Evolutionary conservation across 176 grass and related monocot species (phyloP).

Genomic region (Rhynchospora tenuis): DNA sequence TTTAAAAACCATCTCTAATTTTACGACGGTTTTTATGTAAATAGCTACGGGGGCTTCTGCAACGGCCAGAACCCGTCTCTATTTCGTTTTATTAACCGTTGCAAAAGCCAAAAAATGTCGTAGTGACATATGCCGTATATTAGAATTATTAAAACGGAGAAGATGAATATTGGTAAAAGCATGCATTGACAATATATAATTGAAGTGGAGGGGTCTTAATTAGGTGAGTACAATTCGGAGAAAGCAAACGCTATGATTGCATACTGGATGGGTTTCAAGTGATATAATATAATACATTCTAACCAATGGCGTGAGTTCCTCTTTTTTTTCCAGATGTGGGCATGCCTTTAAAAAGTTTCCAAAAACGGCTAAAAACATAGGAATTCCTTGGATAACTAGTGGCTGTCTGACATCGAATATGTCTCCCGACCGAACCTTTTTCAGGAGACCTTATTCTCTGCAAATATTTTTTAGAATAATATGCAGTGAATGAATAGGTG

Average conservation of each 20-base stretch:
- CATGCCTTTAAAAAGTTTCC: slow-evolving; percentile 1
- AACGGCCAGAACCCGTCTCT: no score
- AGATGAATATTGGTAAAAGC: neutral
- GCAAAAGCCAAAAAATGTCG: no score
- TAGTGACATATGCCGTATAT: neutral
- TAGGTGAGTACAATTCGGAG: neutral
- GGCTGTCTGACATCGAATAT: neutral
- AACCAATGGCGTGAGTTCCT: neutral
- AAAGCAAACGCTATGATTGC: neutral
- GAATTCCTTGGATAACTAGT: slow-evolving; percentile 4
- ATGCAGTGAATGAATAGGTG: neutral
- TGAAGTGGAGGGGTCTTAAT: neutral
- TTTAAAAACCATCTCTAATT: no score
- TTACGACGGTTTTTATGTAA: no score
- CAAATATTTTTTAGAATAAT: neutral
- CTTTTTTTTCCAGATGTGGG: neutral
- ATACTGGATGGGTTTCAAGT: neutral
- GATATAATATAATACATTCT: neutral
- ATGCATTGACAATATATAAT: neutral
- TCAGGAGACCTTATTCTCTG: neutral
- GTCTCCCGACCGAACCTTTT: neutral
- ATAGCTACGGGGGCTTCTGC: no score
- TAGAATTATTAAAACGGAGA: neutral
- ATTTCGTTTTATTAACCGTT: no score
- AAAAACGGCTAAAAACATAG: neutral